Conservation (phyloP, 768 basidiomycete genomes). For the Termitomyces eurrhizus region DNA sequence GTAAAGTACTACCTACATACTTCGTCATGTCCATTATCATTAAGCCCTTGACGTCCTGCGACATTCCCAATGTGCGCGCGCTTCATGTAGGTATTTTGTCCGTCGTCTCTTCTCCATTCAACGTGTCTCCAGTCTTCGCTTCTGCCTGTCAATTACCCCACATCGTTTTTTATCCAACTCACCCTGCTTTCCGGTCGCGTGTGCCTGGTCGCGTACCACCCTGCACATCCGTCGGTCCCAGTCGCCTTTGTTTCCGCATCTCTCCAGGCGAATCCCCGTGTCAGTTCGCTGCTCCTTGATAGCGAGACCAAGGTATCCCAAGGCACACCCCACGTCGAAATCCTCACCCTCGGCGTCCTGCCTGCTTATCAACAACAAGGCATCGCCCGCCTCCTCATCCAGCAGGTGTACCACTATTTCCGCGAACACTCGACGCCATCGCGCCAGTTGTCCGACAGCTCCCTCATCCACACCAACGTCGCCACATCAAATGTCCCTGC, state of each 20-base stretch:
- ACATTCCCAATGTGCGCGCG: constrained; percentile 30
- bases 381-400: constrained; percentile 40
- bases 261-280: constrained; percentile 23
- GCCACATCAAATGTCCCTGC: constrained; percentile 39
- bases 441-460: constrained; percentile 18
- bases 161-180: constrained; percentile 44
- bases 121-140: constrained; percentile 25
- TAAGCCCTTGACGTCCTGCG: constrained; percentile 30
- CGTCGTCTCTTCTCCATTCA: background rate
- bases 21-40: constrained; percentile 19
- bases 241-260: constrained; percentile 44
- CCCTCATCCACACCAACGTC: constrained; percentile 40
- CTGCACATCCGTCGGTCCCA: constrained; percentile 23
- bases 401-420: constrained; percentile 26
- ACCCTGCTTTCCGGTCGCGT: constrained; percentile 35
- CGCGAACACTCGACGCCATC: constrained; percentile 21
- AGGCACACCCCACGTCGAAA: constrained; percentile 34
- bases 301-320: constrained; percentile 12
- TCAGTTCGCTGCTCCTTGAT: constrained; percentile 3
- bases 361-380: constrained; percentile 40
- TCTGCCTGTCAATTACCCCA: constrained; percentile 37
- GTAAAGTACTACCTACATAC: background rate
- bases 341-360: constrained; percentile 50
- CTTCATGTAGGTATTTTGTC: constrained; percentile 35
- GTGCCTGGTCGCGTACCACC: constrained; percentile 37